Base-by-base conservation (phyloP, 306 rosid genomes). In the Cucumis hystrix region DNA sequence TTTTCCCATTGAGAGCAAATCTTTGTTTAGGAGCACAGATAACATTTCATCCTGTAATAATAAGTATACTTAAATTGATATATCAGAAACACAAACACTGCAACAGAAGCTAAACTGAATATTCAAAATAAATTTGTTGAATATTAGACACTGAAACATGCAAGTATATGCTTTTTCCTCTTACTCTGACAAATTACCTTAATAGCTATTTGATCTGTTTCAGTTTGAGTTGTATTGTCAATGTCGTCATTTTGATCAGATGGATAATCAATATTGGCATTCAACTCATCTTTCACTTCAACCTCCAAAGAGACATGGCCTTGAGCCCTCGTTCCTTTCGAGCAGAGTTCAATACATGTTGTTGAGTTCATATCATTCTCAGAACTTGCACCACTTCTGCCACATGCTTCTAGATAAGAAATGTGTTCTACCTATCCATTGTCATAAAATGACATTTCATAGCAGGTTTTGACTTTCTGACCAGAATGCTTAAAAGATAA, bases 341-440 rank as follows among this genome's bases (percentile, higher is more conserved):
- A 78, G n/a, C 85, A 80, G 39, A 67, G 67, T 74, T 77, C 81
- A 75, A n/a, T 45, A n/a, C 71, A 52, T 58, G 33, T 16, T 47
- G 61, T 16, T 47, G 61, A 59, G 54, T 28, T 77, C 58, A 79
- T 69, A 78, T 79, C 81, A 80, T 77, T 83, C 78, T 80, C 83
- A 80, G 54, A 45, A 69, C 37, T 65, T 25, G 47, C 80, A 74
- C 79, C 83, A 35, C 58, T 75, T 80, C 74, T 83, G 49, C 79
- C 75, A 61, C 77, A 84, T 78, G 88, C 80, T 80, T 81, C 87
- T 76, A 92, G 65, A 79, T 77, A 89, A 85, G 92, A 89, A 85
- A 94, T 69, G 75, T 55, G 81, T 81, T 94, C 97, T 81, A 94
- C 96, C 98, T 94, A 86, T 78, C 88, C 83, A 79, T 62, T 77